phyloP scores from a whole-genome alignment of 345 rosid species.

The Eucalyptus dawsonii region DNA sequence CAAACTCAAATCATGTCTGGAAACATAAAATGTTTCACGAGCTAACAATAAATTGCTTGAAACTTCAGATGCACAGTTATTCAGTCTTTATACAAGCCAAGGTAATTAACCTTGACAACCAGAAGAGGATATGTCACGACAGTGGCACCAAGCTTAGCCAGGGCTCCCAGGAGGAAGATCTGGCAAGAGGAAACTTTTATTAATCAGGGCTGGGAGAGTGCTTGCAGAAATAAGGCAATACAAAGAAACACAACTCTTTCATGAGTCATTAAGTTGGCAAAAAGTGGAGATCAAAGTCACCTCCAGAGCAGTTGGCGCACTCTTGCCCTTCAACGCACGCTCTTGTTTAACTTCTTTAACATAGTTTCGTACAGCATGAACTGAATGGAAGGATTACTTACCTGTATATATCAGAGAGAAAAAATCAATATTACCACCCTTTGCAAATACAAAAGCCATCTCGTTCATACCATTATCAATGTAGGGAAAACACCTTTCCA shows the following conservation, averaged over 20 bases:
- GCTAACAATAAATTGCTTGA: neutral
- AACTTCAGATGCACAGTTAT: neutral
- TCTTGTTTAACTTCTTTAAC: slow-evolving; percentile 73
- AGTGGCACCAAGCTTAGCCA: slow-evolving; percentile 98
- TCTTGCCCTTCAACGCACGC: slow-evolving; percentile 39
- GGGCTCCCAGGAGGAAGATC: slow-evolving; percentile 92
- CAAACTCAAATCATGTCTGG: neutral
- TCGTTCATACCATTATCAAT: slow-evolving; percentile 73
- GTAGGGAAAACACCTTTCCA: slow-evolving; percentile 97
- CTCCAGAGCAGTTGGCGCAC: slow-evolving; percentile 66
- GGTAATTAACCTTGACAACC: slow-evolving; percentile 62
- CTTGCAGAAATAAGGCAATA: neutral
- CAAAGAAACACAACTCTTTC: neutral
- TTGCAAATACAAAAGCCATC: slow-evolving; percentile 8
- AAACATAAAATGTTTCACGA: neutral
- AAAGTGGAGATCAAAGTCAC: slow-evolving; percentile 18
- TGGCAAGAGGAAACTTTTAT: slow-evolving; percentile 2
- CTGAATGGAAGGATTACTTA: slow-evolving; percentile 95
- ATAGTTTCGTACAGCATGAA: slow-evolving; percentile 95
- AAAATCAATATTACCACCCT: slow-evolving; percentile 9
- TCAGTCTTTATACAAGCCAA: neutral
- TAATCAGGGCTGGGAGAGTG: neutral
- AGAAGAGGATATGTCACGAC: slow-evolving; percentile 87
- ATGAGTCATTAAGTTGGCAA: neutral
- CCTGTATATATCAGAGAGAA: slow-evolving; percentile 31